Evolutionary conservation across 352 stramenopile genomes (phyloP).

Genomic region (Pythium oligandrum): DNA sequence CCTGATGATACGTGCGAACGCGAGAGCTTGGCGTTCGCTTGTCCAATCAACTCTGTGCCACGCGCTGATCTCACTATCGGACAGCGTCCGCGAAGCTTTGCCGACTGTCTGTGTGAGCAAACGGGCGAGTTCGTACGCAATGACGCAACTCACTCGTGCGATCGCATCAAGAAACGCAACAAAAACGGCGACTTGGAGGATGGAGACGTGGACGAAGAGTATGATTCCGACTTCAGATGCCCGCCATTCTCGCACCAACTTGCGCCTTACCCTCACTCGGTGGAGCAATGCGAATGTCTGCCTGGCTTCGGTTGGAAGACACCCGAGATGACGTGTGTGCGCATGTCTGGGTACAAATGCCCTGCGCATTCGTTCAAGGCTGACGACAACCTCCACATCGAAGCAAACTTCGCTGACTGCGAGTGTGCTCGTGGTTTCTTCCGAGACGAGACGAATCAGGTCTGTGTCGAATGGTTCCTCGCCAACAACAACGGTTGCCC

Average conservation of each 20-base stretch:
- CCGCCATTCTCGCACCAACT: conserved; percentile 55
- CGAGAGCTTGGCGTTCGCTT: conserved; percentile 54
- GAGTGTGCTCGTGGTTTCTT: conserved; percentile 64
- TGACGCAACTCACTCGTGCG: conserved; percentile 52
- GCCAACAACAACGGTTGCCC: conserved; percentile 64
- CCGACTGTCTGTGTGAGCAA: conserved; percentile 66
- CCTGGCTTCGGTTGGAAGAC: conserved; percentile 67
- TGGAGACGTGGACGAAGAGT: conserved; percentile 4
- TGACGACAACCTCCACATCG: conserved; percentile 24
- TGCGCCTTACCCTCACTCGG: conserved; percentile 47
- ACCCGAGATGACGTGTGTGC: conserved; percentile 60
- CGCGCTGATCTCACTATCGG: conserved; percentile 27
- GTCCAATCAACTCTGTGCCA: conserved; percentile 51
- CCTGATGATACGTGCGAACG: conserved; percentile 35
- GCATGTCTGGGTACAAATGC: conserved; percentile 53
- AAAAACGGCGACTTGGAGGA: conserved; percentile 12
- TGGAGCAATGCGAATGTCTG: conserved; percentile 77
- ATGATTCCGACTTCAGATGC: conserved; percentile 31
- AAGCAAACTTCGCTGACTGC: conserved; percentile 58
- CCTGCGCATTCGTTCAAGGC: conserved; percentile 52
- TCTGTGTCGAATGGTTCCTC: conserved; percentile 66
- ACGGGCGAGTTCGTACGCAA: conserved; percentile 42
- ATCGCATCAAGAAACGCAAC: conserved; percentile 18
- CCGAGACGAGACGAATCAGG: conserved; percentile 41
- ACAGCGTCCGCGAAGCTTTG: conserved; percentile 51